phyloP scores from a whole-genome alignment of 345 rosid species.

The Balakata baccata region DNA sequence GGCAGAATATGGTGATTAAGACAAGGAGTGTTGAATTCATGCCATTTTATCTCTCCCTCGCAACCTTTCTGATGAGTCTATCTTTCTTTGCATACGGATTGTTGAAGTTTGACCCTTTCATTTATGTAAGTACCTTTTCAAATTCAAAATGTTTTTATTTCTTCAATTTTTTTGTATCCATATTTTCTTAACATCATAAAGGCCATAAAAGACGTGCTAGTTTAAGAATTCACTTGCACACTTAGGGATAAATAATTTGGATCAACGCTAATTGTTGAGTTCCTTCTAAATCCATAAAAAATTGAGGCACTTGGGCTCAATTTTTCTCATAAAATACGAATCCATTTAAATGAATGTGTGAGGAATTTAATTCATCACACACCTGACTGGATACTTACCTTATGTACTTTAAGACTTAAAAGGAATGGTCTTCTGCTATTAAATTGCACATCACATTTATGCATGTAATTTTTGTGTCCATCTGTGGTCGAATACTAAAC shows the following conservation, averaged over 20 bases:
- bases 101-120: slow-evolving; percentile 41
- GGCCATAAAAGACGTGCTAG: background rate
- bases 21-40: slow-evolving; percentile 51
- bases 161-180: background rate
- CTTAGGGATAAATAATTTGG: background rate
- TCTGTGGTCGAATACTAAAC: background rate
- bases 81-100: slow-evolving; percentile 45
- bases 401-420: background rate
- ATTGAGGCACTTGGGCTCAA: too few relatives aligned
- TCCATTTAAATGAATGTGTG: background rate
- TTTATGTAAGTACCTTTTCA: slow-evolving; percentile 34
- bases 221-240: background rate
- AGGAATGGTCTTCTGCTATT: background rate
- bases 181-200: too few relatives aligned
- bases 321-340: background rate
- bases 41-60: slow-evolving; percentile 50
- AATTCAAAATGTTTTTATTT: background rate
- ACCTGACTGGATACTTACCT: background rate
- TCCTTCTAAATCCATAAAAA: background rate
- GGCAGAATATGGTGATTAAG: slow-evolving; percentile 47
- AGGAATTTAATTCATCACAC: background rate
- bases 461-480: background rate
- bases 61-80: slow-evolving; percentile 49
- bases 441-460: too few relatives aligned
- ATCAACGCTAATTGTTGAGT: background rate